phyloP scores from a whole-genome alignment of 352 stramenopile species.

The Pythium oligandrum region DNA sequence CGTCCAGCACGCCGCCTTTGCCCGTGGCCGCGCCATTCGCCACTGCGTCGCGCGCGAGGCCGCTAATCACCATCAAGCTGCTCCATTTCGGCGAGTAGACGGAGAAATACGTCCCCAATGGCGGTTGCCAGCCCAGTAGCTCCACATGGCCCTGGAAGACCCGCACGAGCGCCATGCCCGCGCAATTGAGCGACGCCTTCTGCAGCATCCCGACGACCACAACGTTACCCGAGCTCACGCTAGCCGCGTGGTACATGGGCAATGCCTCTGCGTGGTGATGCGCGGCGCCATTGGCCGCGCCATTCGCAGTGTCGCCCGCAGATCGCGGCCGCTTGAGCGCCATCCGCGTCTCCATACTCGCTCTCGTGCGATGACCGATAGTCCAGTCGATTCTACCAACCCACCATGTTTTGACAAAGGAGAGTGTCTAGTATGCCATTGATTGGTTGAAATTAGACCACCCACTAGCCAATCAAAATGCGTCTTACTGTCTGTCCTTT shows the following conservation, averaged over 20 bases:
- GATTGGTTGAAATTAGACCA: too few species aligned
- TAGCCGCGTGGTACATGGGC: slow-evolving; percentile 30
- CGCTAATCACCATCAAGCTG: slow-evolving; percentile 58
- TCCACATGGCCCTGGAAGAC: slow-evolving; percentile 77
- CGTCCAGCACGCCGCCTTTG: slow-evolving; percentile 22
- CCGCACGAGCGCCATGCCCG: slow-evolving; percentile 68
- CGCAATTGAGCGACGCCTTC: slow-evolving; percentile 49
- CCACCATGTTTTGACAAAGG: too few species aligned
- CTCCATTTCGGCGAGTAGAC: slow-evolving; percentile 83
- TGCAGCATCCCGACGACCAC: slow-evolving; percentile 61
- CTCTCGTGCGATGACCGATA: too few species aligned
- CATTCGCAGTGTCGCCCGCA: not conserved
- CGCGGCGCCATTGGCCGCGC: not conserved
- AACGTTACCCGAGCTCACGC: slow-evolving; percentile 53
- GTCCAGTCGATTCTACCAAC: too few species aligned
- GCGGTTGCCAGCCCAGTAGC: slow-evolving; percentile 64
- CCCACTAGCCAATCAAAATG: too few species aligned
- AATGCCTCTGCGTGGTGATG: not conserved
- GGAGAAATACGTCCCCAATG: slow-evolving; percentile 69
- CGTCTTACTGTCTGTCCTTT: too few species aligned
- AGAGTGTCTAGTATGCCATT: too few species aligned
- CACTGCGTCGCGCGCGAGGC: slow-evolving; percentile 19
- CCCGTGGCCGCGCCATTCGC: slow-evolving; percentile 7
- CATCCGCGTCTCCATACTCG: slow-evolving; percentile 1
- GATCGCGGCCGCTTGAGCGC: slow-evolving; percentile 18